Evolutionary conservation across 768 basidiomycete species (phyloP).

Genomic region (Hirschioporus abietinus): DNA sequence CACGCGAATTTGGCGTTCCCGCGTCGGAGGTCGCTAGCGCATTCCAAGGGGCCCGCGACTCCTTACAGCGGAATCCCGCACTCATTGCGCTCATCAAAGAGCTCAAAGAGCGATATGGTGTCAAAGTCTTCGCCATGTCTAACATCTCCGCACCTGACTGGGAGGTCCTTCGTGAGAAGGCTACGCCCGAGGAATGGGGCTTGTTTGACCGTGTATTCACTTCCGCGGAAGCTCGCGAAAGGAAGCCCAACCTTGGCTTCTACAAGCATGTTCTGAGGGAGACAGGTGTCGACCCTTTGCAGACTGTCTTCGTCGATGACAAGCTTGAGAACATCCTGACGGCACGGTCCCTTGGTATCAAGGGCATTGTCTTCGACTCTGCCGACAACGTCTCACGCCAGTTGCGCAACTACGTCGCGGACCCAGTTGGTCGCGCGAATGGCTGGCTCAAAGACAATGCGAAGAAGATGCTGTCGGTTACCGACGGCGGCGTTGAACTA

Average conservation of each 20-base stretch:
- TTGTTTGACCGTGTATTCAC: slow-evolving; percentile 48
- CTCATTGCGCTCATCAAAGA: slow-evolving; percentile 42
- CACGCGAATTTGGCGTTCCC: slow-evolving; percentile 32
- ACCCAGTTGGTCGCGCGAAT: slow-evolving; percentile 39
- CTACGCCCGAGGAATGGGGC: slow-evolving; percentile 36
- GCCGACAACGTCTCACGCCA: slow-evolving; percentile 35
- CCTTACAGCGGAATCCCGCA: slow-evolving; percentile 38
- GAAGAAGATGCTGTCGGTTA: slow-evolving; percentile 38
- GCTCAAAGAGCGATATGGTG: slow-evolving; percentile 33
- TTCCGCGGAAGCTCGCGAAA: slow-evolving; percentile 45
- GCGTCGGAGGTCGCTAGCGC: slow-evolving; percentile 37
- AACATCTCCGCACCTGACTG: slow-evolving; percentile 55
- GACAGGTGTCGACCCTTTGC: slow-evolving; percentile 38
- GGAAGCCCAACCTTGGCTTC: slow-evolving; percentile 52
- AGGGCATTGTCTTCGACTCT: slow-evolving; percentile 48
- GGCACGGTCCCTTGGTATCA: slow-evolving; percentile 51
- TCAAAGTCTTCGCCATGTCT: slow-evolving; percentile 51
- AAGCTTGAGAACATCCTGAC: slow-evolving; percentile 54
- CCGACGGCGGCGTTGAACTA: slow-evolving; percentile 33
- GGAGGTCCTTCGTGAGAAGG: slow-evolving; percentile 37
- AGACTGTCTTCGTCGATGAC: slow-evolving; percentile 55
- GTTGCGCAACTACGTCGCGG: slow-evolving; percentile 42
- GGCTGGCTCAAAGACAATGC: slow-evolving; percentile 37
- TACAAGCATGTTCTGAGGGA: slow-evolving; percentile 43
- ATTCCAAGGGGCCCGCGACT: slow-evolving; percentile 43